Evolutionary conservation across 805 yeast species (phyloP).

Genomic region (Myxozyma neglecta): DNA sequence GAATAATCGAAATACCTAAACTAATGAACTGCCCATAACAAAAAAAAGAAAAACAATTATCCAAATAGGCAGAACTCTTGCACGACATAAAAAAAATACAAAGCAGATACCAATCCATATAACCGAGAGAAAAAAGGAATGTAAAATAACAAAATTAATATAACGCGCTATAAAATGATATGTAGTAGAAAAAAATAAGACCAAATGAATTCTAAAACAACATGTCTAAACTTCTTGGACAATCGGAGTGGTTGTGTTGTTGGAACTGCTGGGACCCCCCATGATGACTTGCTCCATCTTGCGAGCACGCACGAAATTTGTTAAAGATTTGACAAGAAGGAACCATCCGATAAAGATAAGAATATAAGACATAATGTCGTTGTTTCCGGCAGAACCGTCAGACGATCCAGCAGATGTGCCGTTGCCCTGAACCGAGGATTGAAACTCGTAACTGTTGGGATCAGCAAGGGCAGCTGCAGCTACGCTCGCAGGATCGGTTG

Average conservation of each 20-base stretch:
- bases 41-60: too few species aligned
- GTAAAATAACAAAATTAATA: background rate
- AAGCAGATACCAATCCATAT: background rate
- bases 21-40: too few species aligned
- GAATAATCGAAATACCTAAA: background rate
- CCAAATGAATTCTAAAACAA: background rate
- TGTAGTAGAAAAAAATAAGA: background rate
- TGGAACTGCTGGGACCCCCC: conserved; percentile 10
- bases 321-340: conserved; percentile 63
- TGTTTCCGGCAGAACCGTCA: conserved; percentile 17
- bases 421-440: conserved; percentile 22
- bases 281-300: conserved; percentile 67
- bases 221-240: conserved; percentile 3
- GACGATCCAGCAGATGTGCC: conserved; percentile 30
- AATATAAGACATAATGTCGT: conserved; percentile 55
- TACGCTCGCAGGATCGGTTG: conserved; percentile 46
- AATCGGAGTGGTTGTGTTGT: background rate
- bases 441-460: conserved; percentile 57
- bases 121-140: background rate
- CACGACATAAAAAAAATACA: background rate
- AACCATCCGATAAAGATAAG: conserved; percentile 68
- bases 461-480: conserved; percentile 40
- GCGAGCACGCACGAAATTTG: conserved; percentile 73
- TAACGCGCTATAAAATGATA: background rate
- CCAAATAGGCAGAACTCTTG: background rate